Evolutionary conservation across 805 yeast genomes (phyloP).

Genomic region (Cyberlindnera petersonii): DNA sequence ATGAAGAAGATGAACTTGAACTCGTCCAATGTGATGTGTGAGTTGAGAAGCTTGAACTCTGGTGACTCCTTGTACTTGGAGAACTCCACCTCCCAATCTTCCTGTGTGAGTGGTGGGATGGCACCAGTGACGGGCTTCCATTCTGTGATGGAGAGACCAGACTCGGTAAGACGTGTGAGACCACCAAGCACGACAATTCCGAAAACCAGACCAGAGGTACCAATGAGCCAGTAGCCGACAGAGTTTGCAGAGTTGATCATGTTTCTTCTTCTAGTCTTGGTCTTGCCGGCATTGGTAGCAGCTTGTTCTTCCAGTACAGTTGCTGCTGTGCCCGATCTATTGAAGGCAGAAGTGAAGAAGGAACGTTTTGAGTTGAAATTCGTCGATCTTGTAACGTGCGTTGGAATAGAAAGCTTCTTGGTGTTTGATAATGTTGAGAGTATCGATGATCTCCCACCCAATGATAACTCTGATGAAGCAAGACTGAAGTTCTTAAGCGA

Average conservation of each 20-base stretch:
- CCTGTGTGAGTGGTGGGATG: conserved; percentile 77
- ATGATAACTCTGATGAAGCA: conserved; percentile 2
- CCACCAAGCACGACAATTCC: conserved; percentile 98
- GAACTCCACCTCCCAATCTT: conserved; percentile 86
- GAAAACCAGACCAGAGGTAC: conserved; percentile 84
- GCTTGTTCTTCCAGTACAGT: neutral
- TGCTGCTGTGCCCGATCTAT: conserved; percentile 3
- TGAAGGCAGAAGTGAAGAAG: conserved; percentile 12
- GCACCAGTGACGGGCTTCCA: conserved; percentile 98
- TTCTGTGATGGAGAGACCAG: conserved; percentile 93
- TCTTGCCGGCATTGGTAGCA: conserved; percentile 1
- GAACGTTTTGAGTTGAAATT: conserved; percentile 6
- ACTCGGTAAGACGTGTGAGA: conserved; percentile 88
- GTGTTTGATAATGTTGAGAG: conserved; percentile 4
- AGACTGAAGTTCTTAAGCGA: conserved; percentile 22
- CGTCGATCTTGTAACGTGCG: neutral
- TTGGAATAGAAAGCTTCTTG: conserved; percentile 5
- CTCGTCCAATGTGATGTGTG: conserved; percentile 85
- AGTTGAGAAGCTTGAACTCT: conserved; percentile 83
- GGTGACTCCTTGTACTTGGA: conserved; percentile 79
- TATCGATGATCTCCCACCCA: conserved; percentile 7
- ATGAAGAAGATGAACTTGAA: conserved; percentile 90
- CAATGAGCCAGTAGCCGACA: conserved; percentile 86
- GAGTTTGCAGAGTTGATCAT: conserved; percentile 36
- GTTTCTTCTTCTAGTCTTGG: conserved; percentile 18